Base-by-base conservation (phyloP, 371 early-diverging fungal species). In the Catenaria anguillulae region DNA sequence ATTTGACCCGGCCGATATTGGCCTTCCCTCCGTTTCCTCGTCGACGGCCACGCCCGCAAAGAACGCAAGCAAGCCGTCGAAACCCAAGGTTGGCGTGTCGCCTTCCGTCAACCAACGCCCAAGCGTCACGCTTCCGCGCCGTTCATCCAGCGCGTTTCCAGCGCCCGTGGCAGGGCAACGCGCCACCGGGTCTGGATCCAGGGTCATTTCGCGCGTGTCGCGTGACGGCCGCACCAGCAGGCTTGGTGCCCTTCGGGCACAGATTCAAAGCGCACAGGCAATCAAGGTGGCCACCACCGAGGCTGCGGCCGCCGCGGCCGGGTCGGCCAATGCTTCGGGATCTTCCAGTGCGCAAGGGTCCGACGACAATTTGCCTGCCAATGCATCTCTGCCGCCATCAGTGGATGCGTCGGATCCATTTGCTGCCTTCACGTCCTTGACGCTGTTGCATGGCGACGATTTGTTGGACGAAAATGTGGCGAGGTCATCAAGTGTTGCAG, bases 381-480 rank as follows among this genome's bases (percentile, higher is more conserved):
- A n/a, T n/a, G n/a, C n/a, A n/a, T n/a, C n/a, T n/a, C n/a, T n/a
- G n/a, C n/a, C n/a, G n/a, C n/a, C n/a, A n/a, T n/a, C n/a, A n/a
- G n/a, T n/a, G n/a, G n/a, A n/a, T n/a, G n/a, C n/a, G n/a, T n/a
- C n/a, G 33, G 42, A 58, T 31, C 58, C 58, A 24, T 58, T 58
- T 21, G 58, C 58, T 1, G 36, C 36, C n/a, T 58, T 58, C 58
- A 33, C n/a, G 29, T 15, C 17, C 31, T 6, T 58, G 15, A 58
- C 58, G 58, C 31, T 58, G 19, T 8, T 58, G 58, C 58, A 58
- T 5, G 58, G 58, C 8, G 36, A 33, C 34, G 58, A 58, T 21
- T 21, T 24, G 58, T 23, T 58, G 29, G 58, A 58, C 34, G 58
- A 58, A 8, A 31, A 8, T 26, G 29, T 50, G n/a, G n/a, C n/a